Evolutionary conservation across 2,329 filamentous ascomycete genomes (phyloP), one percentile per base, ranked within the genome.

Genomic region (Cadophora sp.): DNA sequence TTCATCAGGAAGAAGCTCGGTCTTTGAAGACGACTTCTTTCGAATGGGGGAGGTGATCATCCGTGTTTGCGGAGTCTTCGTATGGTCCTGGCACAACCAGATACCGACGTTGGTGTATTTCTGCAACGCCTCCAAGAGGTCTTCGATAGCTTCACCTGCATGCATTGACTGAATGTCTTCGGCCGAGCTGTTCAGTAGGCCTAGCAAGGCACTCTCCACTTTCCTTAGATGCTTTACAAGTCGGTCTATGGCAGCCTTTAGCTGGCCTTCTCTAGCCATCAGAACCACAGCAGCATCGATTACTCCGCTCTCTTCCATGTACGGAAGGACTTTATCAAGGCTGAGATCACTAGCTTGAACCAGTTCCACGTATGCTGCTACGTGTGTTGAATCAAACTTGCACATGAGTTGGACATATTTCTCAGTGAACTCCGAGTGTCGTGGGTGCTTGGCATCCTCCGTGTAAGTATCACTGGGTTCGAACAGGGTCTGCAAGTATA

Each of bases 31-130:
- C 3, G 78, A 74, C 64, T 86, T 84, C 67, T 79, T 86, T 78
- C 79, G 87, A 81, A 71, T 88, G 82, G 22, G 80, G 78, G 70
- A 78, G 82, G 62, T 77, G 73, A 67, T 80, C 79, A 56, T 3
- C 65, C 67, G 68, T 24, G 62, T 68, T 59, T 77, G 76, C 6
- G 82, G 79, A 0, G 85, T 86, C 74, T 91, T 92, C 59, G 88
- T 93, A 76, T 97, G 93, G 1, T 91, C 89, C 79, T 96, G 93
- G 73, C 96, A 98, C 14, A 99, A 83, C 96, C 96, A 99, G 60
- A 97, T 95, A 16, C 96, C 96, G 1, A 99, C 93, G 70, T 94
- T 90, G 1, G 91, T 89, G 79, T 97, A 98, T 77, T 97, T 97
- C 68, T 96, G 90, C 20, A 99, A 81, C 0, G 91, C 89, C 66